Evolutionary conservation across 1,284 basidiomycete genomes (phyloP), one percentile per base, ranked within the genome.

Genomic region (Fomes fomentarius): DNA sequence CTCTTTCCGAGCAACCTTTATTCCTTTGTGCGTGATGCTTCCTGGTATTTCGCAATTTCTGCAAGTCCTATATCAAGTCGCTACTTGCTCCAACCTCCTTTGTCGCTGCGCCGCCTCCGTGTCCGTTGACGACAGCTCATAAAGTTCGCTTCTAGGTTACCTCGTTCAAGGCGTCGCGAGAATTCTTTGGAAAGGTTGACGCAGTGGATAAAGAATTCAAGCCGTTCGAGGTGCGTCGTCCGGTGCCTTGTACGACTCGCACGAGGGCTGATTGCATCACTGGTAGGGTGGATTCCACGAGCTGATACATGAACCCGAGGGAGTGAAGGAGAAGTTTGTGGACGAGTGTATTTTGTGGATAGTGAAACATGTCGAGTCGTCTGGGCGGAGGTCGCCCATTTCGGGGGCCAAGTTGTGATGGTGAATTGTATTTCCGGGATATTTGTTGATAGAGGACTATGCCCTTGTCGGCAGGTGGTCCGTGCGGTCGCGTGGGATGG

Each of bases 201-300:
- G 81, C 82, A 0, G 70, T 76, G 10, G 81, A 87, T 66, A 94
- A 94, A 74, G 81, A 76, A 47, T 74, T 88, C 24, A 50, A 38
- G 47, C 45, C 53, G 14, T 52, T 51, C 35, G 40, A 52, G 51
- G 59, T 52, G 74, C 79, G 42, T 66, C 82, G 4, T 84, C 26
- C 25, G 17, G 8, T 25, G 11, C 10, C 19, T 47, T 39, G 41
- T 40, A 52, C 35, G 42, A 59, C 14, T 47, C 34, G 19, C 49
- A 7, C 28, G 6, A 30, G 25, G 28, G 33, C 48, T 53, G 42
- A 50, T 26, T 12, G 21, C 26, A 30, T 30, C 7, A 7, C 28
- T 30, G 7, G 17, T 63, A 93, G 86, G 86, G 81, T 19, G 89
- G 84, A 30, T 90, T 80, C 65, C 94, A 96, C 64, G 94, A 96